Evolutionary conservation across 2,329 filamentous ascomycete species (phyloP).

Genomic region (Diaporthe aspalathi): DNA sequence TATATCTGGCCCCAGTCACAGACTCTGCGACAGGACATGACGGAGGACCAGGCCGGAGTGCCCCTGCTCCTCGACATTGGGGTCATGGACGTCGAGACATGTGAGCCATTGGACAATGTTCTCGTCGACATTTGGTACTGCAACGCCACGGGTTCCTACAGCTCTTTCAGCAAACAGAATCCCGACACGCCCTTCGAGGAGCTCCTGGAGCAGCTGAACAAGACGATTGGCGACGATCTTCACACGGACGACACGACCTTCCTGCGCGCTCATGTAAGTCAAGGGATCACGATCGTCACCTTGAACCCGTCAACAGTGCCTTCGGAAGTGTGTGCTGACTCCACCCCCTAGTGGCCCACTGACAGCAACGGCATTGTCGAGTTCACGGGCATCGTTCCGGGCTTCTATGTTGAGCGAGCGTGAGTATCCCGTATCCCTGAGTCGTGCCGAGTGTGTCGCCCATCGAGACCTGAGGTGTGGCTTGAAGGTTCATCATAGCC

Average conservation of each 20-base stretch:
- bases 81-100: slow-evolving; percentile 48
- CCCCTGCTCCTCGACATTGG: slow-evolving; percentile 49
- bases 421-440: background rate
- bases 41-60: slow-evolving; percentile 48
- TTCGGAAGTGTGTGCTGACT: background rate
- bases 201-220: slow-evolving; percentile 47
- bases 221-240: slow-evolving; percentile 44
- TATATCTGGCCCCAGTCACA: slow-evolving; percentile 44
- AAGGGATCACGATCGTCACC: background rate
- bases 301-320: too few relatives aligned
- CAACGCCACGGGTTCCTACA: slow-evolving; percentile 48
- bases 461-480: background rate
- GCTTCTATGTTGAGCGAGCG: slow-evolving; percentile 44
- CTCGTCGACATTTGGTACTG: slow-evolving; percentile 50
- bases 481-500: background rate
- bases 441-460: background rate
- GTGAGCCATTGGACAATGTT: slow-evolving; percentile 46
- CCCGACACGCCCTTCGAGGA: slow-evolving; percentile 47
- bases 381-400: slow-evolving; percentile 44
- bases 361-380: slow-evolving; percentile 45
- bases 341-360: slow-evolving; percentile 43
- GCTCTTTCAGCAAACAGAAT: slow-evolving; percentile 45
- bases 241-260: slow-evolving; percentile 48
- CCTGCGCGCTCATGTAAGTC: slow-evolving; percentile 42
- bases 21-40: slow-evolving; percentile 49